Evolutionary conservation across 768 basidiomycete genomes (phyloP).

Genomic region (Trametes meyenii): DNA sequence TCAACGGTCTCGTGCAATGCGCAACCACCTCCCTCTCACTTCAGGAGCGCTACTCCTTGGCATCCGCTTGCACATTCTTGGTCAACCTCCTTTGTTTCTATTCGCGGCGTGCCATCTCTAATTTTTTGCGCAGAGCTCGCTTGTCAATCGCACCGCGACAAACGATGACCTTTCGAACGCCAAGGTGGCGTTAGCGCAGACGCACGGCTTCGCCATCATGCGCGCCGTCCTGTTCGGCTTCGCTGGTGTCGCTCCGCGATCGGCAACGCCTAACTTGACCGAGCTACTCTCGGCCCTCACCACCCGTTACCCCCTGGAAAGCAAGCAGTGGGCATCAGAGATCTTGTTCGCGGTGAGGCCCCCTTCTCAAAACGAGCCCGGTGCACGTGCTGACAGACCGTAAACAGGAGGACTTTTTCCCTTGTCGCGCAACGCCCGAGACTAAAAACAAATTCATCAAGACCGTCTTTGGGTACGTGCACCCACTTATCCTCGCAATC

Average conservation of each 20-base stretch:
- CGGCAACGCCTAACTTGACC: slow-evolving; percentile 80
- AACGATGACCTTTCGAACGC: slow-evolving; percentile 62
- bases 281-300: slow-evolving; percentile 76
- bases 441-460: slow-evolving; percentile 81
- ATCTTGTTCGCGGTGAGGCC: slow-evolving; percentile 62
- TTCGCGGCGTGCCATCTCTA: background rate
- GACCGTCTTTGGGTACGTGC: slow-evolving; percentile 62
- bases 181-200: slow-evolving; percentile 51
- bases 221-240: slow-evolving; percentile 77
- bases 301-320: slow-evolving; percentile 55
- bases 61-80: slow-evolving; percentile 79
- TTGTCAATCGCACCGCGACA: slow-evolving; percentile 67
- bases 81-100: slow-evolving; percentile 46
- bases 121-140: slow-evolving; percentile 50
- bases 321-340: slow-evolving; percentile 71
- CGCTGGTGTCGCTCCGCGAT: slow-evolving; percentile 82
- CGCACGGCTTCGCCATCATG: slow-evolving; percentile 69
- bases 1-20: slow-evolving; percentile 72
- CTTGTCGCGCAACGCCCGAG: slow-evolving; percentile 69
- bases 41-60: slow-evolving; percentile 86
- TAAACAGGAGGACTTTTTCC: slow-evolving; percentile 69
- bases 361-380: background rate
- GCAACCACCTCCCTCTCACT: slow-evolving; percentile 66
- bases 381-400: background rate
- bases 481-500: background rate